phyloP scores from a whole-genome alignment of 345 rosid species.

The Nephelium lappaceum region DNA sequence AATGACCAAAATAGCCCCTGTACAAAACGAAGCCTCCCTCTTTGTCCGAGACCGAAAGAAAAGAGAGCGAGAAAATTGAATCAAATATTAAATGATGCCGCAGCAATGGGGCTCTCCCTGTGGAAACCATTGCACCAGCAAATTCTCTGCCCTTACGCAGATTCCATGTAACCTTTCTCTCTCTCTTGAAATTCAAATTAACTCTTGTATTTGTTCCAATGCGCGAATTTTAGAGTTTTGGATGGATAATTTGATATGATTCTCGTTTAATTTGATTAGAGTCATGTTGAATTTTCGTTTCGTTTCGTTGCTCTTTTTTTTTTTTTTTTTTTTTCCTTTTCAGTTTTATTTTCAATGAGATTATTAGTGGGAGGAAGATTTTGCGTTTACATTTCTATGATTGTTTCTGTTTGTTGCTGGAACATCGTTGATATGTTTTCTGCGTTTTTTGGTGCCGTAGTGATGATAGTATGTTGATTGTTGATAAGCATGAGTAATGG shows the following conservation, averaged over 20 bases:
- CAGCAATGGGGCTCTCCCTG: constrained; percentile 92
- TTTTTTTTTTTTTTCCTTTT: background rate
- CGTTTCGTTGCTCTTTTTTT: no score
- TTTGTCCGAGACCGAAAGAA: background rate
- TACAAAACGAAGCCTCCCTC: background rate
- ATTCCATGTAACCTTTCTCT: constrained; percentile 60
- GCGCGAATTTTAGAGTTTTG: background rate
- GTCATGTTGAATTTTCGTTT: background rate
- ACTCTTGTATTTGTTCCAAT: background rate
- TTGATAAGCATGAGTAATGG: background rate
- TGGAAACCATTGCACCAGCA: constrained; percentile 74
- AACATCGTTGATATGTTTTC: background rate
- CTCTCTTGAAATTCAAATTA: background rate
- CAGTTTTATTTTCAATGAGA: background rate
- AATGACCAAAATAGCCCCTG: constrained; percentile 11
- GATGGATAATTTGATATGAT: background rate
- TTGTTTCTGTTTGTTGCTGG: background rate
- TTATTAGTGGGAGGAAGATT: background rate
- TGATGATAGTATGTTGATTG: background rate
- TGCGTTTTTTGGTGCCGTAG: background rate
- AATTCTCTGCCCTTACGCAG: constrained; percentile 78
- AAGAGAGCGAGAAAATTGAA: constrained; percentile 22
- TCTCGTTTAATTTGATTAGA: background rate
- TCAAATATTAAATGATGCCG: constrained; percentile 56
- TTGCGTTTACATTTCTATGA: background rate